These are phyloP conservation scores for Xanthoconium separans DNA, from an alignment of 1,284 basidiomycete species.

Conservation along the genomic window DNA sequence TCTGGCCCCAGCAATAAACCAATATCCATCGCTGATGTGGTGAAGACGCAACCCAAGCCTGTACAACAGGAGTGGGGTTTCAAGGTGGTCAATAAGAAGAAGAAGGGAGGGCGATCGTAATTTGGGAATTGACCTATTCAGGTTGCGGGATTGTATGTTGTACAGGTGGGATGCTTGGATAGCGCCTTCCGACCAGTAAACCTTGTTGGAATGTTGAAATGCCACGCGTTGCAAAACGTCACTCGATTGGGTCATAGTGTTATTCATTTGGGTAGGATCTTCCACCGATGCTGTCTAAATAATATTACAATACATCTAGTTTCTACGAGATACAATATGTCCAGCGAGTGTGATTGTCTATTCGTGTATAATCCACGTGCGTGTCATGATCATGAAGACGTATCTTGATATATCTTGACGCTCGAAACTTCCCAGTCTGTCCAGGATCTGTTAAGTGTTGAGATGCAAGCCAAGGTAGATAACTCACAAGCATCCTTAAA, in stretches of 20 bases:
- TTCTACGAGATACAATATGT: conserved; percentile 18
- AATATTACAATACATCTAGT: conserved; percentile 20
- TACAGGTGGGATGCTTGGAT: conserved; percentile 27
- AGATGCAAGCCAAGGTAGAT: neutral
- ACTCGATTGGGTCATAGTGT: too few relatives aligned
- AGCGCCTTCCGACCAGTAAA: conserved; percentile 12
- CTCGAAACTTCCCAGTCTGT: conserved; percentile 73
- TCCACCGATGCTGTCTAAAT: conserved; percentile 9
- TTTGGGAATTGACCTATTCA: neutral
- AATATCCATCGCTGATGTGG: conserved; percentile 81
- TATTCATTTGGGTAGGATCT: neutral
- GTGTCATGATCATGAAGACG: conserved; percentile 17
- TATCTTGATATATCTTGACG: conserved; percentile 62
- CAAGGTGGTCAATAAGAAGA: conserved; percentile 93
- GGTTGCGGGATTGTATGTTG: conserved; percentile 10
- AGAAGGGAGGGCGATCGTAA: conserved; percentile 65
- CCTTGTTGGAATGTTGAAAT: neutral
- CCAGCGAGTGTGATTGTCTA: conserved; percentile 15
- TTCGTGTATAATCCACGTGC: conserved; percentile 6
- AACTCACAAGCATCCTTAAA: conserved; percentile 79
- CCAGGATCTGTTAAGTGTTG: conserved; percentile 6
- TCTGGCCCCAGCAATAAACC: conserved; percentile 48
- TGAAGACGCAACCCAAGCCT: conserved; percentile 84
- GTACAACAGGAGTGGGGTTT: conserved; percentile 78
- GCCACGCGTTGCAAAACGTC: neutral